These are phyloP conservation scores for Candida glaebosa DNA, from an alignment of 805 yeast genomes.

Conservation along the genomic window DNA sequence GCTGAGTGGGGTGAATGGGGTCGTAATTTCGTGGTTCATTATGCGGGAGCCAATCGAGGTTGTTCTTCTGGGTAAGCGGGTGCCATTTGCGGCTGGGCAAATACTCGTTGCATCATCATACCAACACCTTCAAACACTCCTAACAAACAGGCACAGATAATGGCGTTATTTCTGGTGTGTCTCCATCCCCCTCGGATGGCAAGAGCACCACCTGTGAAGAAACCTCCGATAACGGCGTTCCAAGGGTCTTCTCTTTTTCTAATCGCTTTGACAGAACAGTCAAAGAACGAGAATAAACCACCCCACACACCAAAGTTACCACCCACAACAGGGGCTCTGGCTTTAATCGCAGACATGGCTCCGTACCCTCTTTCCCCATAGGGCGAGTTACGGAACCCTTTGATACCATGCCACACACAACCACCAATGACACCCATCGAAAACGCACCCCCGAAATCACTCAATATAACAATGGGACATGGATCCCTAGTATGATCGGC, in stretches of 20 bases:
- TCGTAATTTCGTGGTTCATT: too few relatives aligned
- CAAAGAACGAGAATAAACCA: slow-evolving; percentile 93
- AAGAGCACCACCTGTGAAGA: slow-evolving; percentile 95
- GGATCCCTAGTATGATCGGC: slow-evolving; percentile 99
- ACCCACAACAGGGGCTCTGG: slow-evolving; percentile 97
- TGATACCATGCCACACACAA: slow-evolving; percentile 97
- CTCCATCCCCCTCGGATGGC: slow-evolving; percentile 99
- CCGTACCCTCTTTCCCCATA: slow-evolving; percentile 93
- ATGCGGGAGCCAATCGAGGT: slow-evolving; percentile 23
- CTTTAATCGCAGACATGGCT: slow-evolving; percentile 83
- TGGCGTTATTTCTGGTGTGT: slow-evolving; percentile 94
- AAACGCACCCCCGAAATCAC: slow-evolving; percentile 98
- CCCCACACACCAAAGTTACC: slow-evolving; percentile 99
- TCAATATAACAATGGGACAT: slow-evolving; percentile 93
- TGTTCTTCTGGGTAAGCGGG: slow-evolving; percentile 44
- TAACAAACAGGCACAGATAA: slow-evolving; percentile 93
- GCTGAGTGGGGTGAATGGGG: too few relatives aligned
- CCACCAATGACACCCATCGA: slow-evolving; percentile 99
- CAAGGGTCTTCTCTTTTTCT: slow-evolving; percentile 98
- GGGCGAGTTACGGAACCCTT: slow-evolving; percentile 98
- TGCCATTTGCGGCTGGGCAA: slow-evolving; percentile 67
- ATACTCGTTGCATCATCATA: slow-evolving; percentile 85
- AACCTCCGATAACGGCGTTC: slow-evolving; percentile 97
- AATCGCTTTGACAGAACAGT: slow-evolving; percentile 91
- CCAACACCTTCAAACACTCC: slow-evolving; percentile 99